Evolutionary conservation across 768 basidiomycete species (phyloP).

Genomic region (Tricholoma furcatifolium): DNA sequence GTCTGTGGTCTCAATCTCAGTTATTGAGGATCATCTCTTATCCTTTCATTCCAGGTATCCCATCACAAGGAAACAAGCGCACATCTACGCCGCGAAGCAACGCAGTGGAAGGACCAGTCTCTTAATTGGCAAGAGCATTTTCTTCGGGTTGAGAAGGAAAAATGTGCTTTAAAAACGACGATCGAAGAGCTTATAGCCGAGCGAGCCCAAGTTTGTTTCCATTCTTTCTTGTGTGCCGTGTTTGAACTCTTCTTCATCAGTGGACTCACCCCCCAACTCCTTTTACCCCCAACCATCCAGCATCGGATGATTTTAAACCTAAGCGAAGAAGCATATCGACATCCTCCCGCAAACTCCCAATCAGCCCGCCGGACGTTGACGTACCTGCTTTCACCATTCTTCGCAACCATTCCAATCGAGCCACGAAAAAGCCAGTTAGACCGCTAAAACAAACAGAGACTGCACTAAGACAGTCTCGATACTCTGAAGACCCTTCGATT

Average conservation of each 20-base stretch:
- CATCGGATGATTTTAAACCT: slow-evolving; percentile 23
- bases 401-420: slow-evolving; percentile 9
- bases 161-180: slow-evolving; percentile 53
- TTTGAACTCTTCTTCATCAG: slow-evolving; percentile 10
- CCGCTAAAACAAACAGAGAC: slow-evolving; percentile 5
- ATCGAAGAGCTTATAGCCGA: slow-evolving; percentile 60
- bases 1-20: slow-evolving; percentile 31
- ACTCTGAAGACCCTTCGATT: background rate
- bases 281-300: slow-evolving; percentile 33
- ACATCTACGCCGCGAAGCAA: slow-evolving; percentile 61
- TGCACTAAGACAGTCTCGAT: background rate
- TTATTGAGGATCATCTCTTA: background rate
- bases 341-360: slow-evolving; percentile 26
- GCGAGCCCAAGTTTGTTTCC: slow-evolving; percentile 40
- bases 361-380: slow-evolving; percentile 25
- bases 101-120: slow-evolving; percentile 76
- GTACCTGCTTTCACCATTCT: slow-evolving; percentile 18
- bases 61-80: slow-evolving; percentile 61
- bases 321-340: slow-evolving; percentile 27
- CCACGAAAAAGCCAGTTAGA: slow-evolving; percentile 9
- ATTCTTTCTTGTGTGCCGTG: background rate
- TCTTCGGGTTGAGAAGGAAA: slow-evolving; percentile 68
- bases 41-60: slow-evolving; percentile 38
- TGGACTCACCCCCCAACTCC: slow-evolving; percentile 20
- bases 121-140: slow-evolving; percentile 82